Base-by-base conservation (phyloP, 2,329 filamentous ascomycete genomes). In the Verticillium albo-atrum region DNA sequence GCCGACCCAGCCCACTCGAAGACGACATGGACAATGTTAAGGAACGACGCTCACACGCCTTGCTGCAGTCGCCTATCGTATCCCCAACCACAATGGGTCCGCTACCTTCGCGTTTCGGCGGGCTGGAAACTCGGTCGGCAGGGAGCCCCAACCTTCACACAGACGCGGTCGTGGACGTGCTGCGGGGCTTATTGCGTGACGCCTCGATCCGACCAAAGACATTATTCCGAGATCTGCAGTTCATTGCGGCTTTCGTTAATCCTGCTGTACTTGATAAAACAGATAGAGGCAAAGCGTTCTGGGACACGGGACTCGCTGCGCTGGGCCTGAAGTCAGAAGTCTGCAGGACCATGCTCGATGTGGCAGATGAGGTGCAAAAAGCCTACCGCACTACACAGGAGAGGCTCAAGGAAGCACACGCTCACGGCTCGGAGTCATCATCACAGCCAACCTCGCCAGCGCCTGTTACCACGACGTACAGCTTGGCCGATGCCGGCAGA, bases 271-370 rank as follows among this genome's bases (percentile, higher is more conserved):
- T 90, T 7, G 87, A 89, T 67, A 82, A 81, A 65, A 83, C 83
- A 0, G 86, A 88, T 47, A 79, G 79, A 2, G 86, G 84, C 56
- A 95, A 92, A 66, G 91, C 93, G 0, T 98, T 98, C 71, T 91
- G 92, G 84, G 91, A 97, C 67, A 89, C 92, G 27, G 92, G 91
- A 0, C 82, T 97, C 6, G 94, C 95, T 0, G 92, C 94, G 2
- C 80, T 97, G n/a, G 86, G 87, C 35, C 82, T 97, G 57, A 98
- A 97, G 73, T 87, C 91, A 65, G 92, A 97, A 64, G 87, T 95
- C 4, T 94, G 91, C 73, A 85, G 88, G 54, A 91, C 90, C 56
- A 96, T 72, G 86, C 88, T 89, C 26, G 84, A 87, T 67, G 84
- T 84, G 66, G 79, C 79, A 4, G 79, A 84, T 64, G 79, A 82